Evolutionary conservation across 2,329 filamentous ascomycete species (phyloP), one percentile per base, ranked within the genome.

Genomic region (Diaporthe eres): DNA sequence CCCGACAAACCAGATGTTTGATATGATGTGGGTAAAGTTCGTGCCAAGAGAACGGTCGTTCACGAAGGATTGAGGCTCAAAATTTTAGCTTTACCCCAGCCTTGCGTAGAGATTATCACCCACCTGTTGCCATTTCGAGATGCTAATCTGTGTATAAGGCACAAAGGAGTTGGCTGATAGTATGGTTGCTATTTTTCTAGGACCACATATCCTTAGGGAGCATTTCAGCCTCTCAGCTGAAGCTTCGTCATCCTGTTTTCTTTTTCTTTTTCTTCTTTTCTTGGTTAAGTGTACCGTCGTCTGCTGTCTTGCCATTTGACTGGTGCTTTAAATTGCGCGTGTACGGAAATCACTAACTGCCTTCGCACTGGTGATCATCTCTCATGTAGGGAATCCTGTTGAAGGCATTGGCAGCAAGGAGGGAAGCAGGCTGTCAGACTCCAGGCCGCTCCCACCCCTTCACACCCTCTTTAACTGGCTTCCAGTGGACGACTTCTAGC

Each of bases 21-120:
- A 9, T 2, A 31, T 17, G 12, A 31, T 17, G 31, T 53, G 34
- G 8, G 47, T 53, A 39, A 2, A 68, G 47, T 68, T 68, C 42
- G 17, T 22, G 65, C 65, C 65, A 70, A 70, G 65, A 31, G 25
- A 70, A 47, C 34, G 6, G 47, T 42, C 47, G 31, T 34, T 17
- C 47, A 19, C 49, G n/a, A 13, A 55, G 49, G 65, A 55, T 55
- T 70, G 65, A 55, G 65, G 65, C 65, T 70, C 65, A 70, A 70
- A 42, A 31, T 25, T 42, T 70, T 70, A 70, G 65, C 65, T 42
- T 70, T 37, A 19, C n/a, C 49, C 25, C 9, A 47, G 42, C 65
- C 28, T 37, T 13, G 34, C n/a, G 4, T 13, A 34, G 19, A 39
- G 31, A 39, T 70, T 47, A 47, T n/a, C 34, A 28, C 47, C 13